Percentiles rank a stretch among this genome's conserved stretches.
These are phyloP conservation scores for Oidium heveae DNA, from an alignment of 2,329 filamentous ascomycete genomes.

Conservation along the genomic window DNA sequence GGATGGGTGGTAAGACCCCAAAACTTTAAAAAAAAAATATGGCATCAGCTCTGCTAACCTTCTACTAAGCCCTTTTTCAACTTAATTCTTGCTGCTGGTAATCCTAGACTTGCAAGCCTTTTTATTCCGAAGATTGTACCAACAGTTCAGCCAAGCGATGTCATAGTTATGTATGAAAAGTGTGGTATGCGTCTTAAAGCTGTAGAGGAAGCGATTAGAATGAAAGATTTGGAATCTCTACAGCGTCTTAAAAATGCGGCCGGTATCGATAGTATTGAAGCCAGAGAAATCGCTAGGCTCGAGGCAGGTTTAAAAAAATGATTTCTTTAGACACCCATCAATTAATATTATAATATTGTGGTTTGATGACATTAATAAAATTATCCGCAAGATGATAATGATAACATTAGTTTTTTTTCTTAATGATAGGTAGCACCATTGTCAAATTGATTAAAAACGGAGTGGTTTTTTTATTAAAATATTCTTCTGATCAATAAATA, in stretches of 20 bases:
- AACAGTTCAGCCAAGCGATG: conserved; percentile 34
- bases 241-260: conserved; percentile 50
- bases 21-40: not conserved
- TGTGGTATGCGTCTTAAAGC: conserved; percentile 76
- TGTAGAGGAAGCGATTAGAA: conserved; percentile 69
- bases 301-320: conserved; percentile 28
- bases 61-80: conserved; percentile 60
- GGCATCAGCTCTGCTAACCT: not conserved
- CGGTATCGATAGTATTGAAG: conserved; percentile 37
- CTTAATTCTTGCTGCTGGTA: conserved; percentile 66
- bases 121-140: conserved; percentile 67
- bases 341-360: too few species aligned
- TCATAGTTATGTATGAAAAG: conserved; percentile 85
- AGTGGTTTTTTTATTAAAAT: too few species aligned
- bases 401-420: too few species aligned
- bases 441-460: too few species aligned
- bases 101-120: conserved; percentile 55
- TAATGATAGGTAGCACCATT: too few species aligned
- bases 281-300: conserved; percentile 60
- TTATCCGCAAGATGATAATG: too few species aligned
- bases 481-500: too few species aligned
- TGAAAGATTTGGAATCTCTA: conserved; percentile 54
- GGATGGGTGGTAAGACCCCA: conserved; percentile 43
- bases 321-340: not conserved
- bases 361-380: too few species aligned